A percentile compares a stretch with the other conserved stretches of the same genome.
These are phyloP conservation scores for Teratosphaeria destructans DNA, from an alignment of 2,329 filamentous ascomycete species.

Conservation along the genomic window DNA sequence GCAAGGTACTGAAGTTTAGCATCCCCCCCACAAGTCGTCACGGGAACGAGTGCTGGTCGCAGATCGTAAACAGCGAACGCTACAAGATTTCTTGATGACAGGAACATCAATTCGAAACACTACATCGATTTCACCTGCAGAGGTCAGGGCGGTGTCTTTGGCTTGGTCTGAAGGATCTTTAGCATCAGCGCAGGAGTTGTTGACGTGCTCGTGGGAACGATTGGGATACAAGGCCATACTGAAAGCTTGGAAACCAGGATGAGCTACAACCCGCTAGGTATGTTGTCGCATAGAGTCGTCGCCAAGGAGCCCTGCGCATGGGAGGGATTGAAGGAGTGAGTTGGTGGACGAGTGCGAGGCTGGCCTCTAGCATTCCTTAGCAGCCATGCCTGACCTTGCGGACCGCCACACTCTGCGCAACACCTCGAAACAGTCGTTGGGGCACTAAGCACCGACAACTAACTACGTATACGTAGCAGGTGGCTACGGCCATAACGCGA, in stretches of 20 bases:
- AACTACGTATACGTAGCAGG: neutral
- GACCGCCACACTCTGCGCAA: neutral
- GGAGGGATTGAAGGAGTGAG: too few species aligned
- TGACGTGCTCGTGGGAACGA: neutral
- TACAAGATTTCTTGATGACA: neutral
- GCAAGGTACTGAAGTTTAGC: neutral
- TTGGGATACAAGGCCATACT: neutral
- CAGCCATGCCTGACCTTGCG: neutral
- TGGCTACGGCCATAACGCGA: conserved; percentile 6
- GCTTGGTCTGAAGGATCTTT: neutral
- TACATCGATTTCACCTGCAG: neutral
- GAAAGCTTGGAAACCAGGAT: neutral
- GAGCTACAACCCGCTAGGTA: conserved; percentile 4
- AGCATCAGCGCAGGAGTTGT: neutral
- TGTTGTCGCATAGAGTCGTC: neutral
- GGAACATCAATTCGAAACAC: neutral
- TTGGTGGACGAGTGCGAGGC: neutral
- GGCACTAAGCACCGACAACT: neutral
- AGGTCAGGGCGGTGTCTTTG: neutral
- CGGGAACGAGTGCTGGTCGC: neutral
- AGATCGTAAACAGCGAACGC: neutral
- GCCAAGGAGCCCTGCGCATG: neutral
- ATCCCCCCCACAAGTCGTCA: neutral
- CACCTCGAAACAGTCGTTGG: neutral
- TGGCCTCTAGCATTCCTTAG: neutral